These are phyloP conservation scores for Gossypium trilobum DNA, from an alignment of 441 rosid genomes.

Conservation along the genomic window DNA sequence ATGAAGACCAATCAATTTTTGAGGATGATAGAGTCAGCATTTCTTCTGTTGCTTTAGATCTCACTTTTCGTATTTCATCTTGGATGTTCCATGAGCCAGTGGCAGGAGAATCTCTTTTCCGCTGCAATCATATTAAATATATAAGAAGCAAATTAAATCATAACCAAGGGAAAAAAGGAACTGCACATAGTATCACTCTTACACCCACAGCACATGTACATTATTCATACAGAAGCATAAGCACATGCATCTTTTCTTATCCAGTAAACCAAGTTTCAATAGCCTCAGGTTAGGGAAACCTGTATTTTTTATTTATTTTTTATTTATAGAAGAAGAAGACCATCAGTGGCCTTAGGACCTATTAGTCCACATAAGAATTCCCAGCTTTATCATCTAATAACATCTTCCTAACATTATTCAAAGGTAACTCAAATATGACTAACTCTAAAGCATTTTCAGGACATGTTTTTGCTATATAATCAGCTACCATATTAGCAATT, in stretches of 20 bases:
- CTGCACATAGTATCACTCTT: neutral
- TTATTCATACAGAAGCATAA: neutral
- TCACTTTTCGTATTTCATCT: slow-evolving; percentile 79
- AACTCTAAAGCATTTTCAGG: no score
- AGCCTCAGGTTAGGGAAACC: neutral
- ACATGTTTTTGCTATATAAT: no score
- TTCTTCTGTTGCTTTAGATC: slow-evolving; percentile 80
- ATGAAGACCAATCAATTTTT: slow-evolving; percentile 35
- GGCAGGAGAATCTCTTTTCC: slow-evolving; percentile 40
- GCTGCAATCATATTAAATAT: slow-evolving; percentile 39
- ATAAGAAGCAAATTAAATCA: slow-evolving; percentile 17
- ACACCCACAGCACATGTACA: slow-evolving; percentile 6
- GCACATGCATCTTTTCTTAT: neutral
- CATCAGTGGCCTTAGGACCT: no score
- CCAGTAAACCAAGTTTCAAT: neutral
- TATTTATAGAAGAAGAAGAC: no score
- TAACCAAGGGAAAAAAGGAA: slow-evolving; percentile 5
- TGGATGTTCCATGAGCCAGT: slow-evolving; percentile 65
- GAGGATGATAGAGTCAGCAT: slow-evolving; percentile 51
- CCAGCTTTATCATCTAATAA: no score
- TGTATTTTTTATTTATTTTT: no score
- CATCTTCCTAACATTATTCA: no score
- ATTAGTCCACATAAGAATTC: no score
- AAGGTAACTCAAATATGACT: no score
- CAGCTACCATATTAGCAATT: no score